Conservation (phyloP, 176 grass and related monocot species). For the Oryza australiensis region DNA sequence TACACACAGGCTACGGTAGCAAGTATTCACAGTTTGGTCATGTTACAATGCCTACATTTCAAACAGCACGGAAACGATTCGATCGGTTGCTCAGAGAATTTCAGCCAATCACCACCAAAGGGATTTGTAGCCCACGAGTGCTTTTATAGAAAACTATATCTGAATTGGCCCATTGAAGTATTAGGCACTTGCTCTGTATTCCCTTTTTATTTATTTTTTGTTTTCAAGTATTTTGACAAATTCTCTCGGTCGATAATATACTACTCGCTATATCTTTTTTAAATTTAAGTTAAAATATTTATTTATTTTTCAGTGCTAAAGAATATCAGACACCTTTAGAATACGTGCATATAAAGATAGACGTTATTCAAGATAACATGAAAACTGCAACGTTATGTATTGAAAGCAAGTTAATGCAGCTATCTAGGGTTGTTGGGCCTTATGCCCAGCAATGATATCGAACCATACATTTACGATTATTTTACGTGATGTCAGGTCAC, state of each 20-base stretch:
- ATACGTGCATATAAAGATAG: neutral
- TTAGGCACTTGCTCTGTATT: neutral
- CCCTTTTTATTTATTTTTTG: neutral
- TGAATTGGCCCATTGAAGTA: neutral
- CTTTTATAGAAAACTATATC: no score
- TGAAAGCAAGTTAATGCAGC: neutral
- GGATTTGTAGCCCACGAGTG: no score
- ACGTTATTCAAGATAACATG: neutral
- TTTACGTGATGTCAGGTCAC: neutral
- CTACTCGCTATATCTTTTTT: no score
- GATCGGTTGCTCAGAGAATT: neutral
- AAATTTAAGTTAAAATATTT: neutral
- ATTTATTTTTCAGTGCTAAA: neutral
- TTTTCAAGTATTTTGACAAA: neutral
- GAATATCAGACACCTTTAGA: neutral
- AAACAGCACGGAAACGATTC: neutral
- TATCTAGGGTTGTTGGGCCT: neutral
- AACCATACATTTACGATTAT: no score
- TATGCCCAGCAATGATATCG: neutral
- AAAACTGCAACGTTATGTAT: neutral
- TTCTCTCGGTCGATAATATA: no score
- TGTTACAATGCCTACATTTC: neutral
- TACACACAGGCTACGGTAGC: neutral
- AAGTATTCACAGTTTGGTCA: neutral
- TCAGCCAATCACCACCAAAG: neutral